phyloP scores from a whole-genome alignment of 306 rosid species.

The Heteromeles arbutifolia region DNA sequence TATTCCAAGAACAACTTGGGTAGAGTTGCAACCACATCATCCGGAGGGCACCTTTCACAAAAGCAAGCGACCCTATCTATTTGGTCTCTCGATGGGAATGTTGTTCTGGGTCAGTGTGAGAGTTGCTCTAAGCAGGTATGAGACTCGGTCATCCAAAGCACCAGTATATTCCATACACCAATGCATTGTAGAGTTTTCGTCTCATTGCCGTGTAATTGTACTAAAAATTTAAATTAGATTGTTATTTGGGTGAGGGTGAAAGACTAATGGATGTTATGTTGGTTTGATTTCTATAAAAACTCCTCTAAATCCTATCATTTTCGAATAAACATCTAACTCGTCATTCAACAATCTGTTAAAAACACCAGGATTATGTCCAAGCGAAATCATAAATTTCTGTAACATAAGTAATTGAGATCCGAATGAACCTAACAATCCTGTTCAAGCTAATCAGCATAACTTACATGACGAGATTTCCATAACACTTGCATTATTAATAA shows the following conservation, averaged over 20 bases:
- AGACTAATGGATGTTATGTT: not conserved
- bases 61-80: no score
- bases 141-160: no score
- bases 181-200: no score
- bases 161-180: no score
- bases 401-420: not conserved
- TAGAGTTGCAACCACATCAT: no score
- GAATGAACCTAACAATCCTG: not conserved
- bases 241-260: not conserved
- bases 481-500: not conserved
- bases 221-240: no score
- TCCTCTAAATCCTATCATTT: not conserved
- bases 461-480: not conserved
- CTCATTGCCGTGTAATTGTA: no score
- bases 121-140: no score
- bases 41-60: no score
- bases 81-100: no score
- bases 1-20: no score
- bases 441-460: not conserved
- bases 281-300: not conserved
- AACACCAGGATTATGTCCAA: not conserved
- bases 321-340: not conserved
- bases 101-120: no score
- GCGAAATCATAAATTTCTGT: not conserved
- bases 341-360: not conserved